These are phyloP conservation scores for Populus hybrid DNA, from an alignment of 441 rosid genomes.

Conservation along the genomic window DNA sequence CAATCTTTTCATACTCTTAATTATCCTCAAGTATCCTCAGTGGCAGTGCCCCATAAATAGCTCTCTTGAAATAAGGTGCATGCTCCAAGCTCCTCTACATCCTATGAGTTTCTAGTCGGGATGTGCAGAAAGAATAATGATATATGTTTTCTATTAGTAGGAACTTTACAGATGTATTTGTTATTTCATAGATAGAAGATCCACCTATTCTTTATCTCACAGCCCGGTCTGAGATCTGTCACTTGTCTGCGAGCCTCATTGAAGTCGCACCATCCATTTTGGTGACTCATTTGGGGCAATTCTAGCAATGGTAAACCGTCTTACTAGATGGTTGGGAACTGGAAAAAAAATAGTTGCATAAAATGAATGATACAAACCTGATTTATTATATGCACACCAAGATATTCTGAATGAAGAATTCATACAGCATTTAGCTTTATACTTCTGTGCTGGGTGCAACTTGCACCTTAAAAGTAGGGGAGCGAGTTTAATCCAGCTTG, in stretches of 20 bases:
- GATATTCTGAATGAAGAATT: slow-evolving; percentile 3
- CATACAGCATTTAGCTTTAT: neutral
- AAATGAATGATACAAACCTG: neutral
- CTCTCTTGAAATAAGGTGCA: neutral
- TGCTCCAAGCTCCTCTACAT: neutral
- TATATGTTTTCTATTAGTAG: neutral
- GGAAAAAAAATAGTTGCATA: neutral
- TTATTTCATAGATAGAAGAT: neutral
- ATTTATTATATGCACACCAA: slow-evolving; percentile 2
- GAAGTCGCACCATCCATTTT: neutral
- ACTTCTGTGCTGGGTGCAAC: neutral
- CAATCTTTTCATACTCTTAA: neutral
- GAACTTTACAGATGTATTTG: neutral
- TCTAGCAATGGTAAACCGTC: neutral
- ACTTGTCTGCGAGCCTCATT: neutral
- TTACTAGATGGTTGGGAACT: neutral
- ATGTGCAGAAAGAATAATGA: neutral
- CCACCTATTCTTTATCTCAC: neutral
- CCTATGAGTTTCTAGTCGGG: neutral
- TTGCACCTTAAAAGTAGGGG: neutral
- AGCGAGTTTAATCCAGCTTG: slow-evolving; percentile 1
- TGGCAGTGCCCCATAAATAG: neutral
- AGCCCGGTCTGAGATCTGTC: neutral
- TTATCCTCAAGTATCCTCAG: neutral
- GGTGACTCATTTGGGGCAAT: neutral